Base-by-base conservation (phyloP, 1,284 basidiomycete genomes). In the Puccinia horiana region DNA sequence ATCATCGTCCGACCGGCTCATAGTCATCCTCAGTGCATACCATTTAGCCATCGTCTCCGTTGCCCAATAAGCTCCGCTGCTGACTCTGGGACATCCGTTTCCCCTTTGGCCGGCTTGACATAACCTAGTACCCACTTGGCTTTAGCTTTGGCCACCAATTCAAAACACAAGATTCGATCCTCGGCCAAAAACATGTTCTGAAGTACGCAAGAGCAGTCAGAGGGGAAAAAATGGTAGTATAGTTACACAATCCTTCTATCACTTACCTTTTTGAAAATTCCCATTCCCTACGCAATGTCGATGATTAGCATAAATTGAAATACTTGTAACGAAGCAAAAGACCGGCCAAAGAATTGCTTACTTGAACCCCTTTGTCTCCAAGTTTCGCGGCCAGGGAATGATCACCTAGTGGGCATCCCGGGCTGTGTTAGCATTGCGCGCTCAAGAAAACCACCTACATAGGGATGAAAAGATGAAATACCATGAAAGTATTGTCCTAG, bases 401-500 rank as follows among this genome's bases (percentile, higher is more conserved):
- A 29, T 82, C 81, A 69, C 80, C 80, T 82, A n/a, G n/a, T n/a
- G n/a, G n/a, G 29, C 14, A 69, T 29, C 2, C 44, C 23, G 26
- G 49, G n/a, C 26, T 20, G 44, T 6, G 18, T 74, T 26, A 40
- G 40, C 35, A 63, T 76, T 76, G 5, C 26, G 29, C 37, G 4
- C 29, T 3, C 11, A 47, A 12, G 12, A 63, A 63, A 26, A 2
- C 1, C 12, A 56, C 14, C 37, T 42, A 32, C 2, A 29, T 40
- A 23, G 40, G 14, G 58, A 6, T 16, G 4, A n/a, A 47, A 37
- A 32, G 12, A n/a, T 44, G 2, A n/a, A 8, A 47, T 95, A 85
- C 96, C 96, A 86, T 98, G 96, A 90, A 98, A 98, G 88, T 98
- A 98, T 87, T 98, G 96, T 85, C 96, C 93, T 40, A 99, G 90